Evolutionary conservation across 306 rosid species (phyloP).

Genomic region (Biancaea sappan): DNA sequence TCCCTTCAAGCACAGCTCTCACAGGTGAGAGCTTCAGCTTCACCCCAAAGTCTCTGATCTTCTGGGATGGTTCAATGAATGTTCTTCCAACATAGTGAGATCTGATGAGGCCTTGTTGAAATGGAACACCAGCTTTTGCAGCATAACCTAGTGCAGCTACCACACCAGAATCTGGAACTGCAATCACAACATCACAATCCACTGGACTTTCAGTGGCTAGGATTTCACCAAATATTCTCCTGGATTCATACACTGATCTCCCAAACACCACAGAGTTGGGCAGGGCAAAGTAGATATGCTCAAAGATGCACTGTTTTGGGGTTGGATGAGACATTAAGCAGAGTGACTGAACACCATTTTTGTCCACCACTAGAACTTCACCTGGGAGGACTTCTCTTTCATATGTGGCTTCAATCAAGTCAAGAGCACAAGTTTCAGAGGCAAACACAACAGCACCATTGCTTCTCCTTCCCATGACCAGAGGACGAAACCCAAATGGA

Average conservation of each 20-base stretch:
- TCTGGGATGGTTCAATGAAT: slow-evolving; percentile 95
- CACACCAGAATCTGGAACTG: slow-evolving; percentile 95
- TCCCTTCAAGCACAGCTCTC: slow-evolving; percentile 86
- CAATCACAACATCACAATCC: slow-evolving; percentile 93
- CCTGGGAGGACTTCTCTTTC: slow-evolving; percentile 94
- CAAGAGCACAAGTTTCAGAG: slow-evolving; percentile 96
- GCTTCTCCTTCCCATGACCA: slow-evolving; percentile 93
- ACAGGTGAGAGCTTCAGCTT: slow-evolving; percentile 83
- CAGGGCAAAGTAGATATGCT: slow-evolving; percentile 90
- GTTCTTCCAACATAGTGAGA: slow-evolving; percentile 98
- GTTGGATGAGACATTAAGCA: slow-evolving; percentile 88
- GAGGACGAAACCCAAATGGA: slow-evolving; percentile 81
- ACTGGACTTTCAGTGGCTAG: slow-evolving; percentile 85
- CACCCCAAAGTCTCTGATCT: slow-evolving; percentile 91
- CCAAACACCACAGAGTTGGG: slow-evolving; percentile 89
- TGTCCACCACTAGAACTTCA: slow-evolving; percentile 85
- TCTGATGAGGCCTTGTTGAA: slow-evolving; percentile 91
- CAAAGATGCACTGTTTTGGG: slow-evolving; percentile 87
- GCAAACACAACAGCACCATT: slow-evolving; percentile 97
- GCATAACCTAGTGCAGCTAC: slow-evolving; percentile 98
- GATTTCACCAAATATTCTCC: slow-evolving; percentile 77
- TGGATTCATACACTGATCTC: slow-evolving; percentile 81
- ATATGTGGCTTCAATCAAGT: slow-evolving; percentile 91
- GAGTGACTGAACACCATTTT: slow-evolving; percentile 75
- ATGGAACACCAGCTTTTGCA: slow-evolving; percentile 86